These are phyloP conservation scores for Hippophae rhamnoides DNA, from an alignment of 306 rosid species.

Conservation along the genomic window DNA sequence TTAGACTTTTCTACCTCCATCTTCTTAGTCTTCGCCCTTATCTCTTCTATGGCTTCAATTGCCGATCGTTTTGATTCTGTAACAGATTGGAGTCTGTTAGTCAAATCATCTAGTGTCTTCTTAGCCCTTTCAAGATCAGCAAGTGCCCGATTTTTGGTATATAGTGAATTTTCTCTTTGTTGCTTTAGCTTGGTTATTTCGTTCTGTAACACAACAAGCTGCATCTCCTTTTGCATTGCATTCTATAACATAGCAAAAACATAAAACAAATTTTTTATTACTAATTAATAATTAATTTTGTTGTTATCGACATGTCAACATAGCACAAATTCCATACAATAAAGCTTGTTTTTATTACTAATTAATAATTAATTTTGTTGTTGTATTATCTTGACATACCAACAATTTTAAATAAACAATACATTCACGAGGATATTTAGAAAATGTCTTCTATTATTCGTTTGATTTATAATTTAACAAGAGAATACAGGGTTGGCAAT, in stretches of 20 bases:
- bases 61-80: conserved; percentile 49
- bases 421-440: too few relatives aligned
- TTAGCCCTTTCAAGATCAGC: conserved; percentile 62
- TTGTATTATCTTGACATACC: too few relatives aligned
- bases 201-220: conserved; percentile 52
- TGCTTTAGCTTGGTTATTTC: conserved; percentile 47
- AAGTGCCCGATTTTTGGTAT: conserved; percentile 37
- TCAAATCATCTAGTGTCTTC: conserved; percentile 39
- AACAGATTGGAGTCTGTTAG: conserved; percentile 35
- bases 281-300: too few relatives aligned
- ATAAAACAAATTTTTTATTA: background rate
- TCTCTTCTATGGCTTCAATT: conserved; percentile 39
- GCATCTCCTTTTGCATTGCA: conserved; percentile 66
- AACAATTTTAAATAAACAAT: too few relatives aligned
- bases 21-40: conserved; percentile 33
- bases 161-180: conserved; percentile 32
- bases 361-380: too few relatives aligned
- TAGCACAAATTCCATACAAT: too few relatives aligned
- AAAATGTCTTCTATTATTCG: too few relatives aligned
- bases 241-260: conserved; percentile 23
- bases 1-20: conserved; percentile 34
- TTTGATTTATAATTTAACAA: too few relatives aligned
- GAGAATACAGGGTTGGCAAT: too few relatives aligned
- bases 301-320: too few relatives aligned
- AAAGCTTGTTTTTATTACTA: too few relatives aligned